phyloP scores from a whole-genome alignment of 179 eudicot species.

The Heliamphora pulchella region DNA sequence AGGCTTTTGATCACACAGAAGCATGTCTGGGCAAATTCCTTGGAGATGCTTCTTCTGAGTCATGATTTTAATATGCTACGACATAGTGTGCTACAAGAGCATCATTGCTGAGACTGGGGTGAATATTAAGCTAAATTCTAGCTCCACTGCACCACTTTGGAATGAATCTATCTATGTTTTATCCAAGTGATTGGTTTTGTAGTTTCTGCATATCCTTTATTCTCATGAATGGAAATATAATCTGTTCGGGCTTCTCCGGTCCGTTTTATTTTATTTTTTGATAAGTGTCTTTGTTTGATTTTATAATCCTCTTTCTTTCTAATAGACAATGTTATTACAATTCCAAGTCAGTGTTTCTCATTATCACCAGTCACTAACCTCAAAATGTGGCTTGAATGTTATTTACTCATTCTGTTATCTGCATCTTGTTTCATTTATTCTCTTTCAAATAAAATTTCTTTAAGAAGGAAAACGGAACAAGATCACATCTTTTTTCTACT shows the following conservation, averaged over 20 bases:
- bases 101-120: neutral
- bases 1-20: constrained; percentile 11
- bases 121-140: constrained; percentile 5
- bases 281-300: neutral
- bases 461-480: neutral
- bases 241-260: neutral
- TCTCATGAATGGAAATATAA: neutral
- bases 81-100: neutral
- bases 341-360: neutral
- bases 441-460: neutral
- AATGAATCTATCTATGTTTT: neutral
- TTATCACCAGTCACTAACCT: neutral
- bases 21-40: neutral
- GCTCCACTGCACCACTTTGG: constrained; percentile 5
- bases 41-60: constrained; percentile 15
- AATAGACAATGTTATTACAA: neutral
- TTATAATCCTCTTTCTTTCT: neutral
- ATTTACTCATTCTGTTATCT: neutral
- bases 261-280: neutral
- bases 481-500: neutral
- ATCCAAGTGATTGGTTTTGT: neutral
- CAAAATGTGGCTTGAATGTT: neutral
- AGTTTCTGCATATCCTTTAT: neutral
- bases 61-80: neutral
- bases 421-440: neutral